A percentile compares a stretch with the other conserved stretches of the same genome.
These are phyloP conservation scores for Croton laevigatus DNA, from an alignment of 441 rosid species.

Conservation along the genomic window DNA sequence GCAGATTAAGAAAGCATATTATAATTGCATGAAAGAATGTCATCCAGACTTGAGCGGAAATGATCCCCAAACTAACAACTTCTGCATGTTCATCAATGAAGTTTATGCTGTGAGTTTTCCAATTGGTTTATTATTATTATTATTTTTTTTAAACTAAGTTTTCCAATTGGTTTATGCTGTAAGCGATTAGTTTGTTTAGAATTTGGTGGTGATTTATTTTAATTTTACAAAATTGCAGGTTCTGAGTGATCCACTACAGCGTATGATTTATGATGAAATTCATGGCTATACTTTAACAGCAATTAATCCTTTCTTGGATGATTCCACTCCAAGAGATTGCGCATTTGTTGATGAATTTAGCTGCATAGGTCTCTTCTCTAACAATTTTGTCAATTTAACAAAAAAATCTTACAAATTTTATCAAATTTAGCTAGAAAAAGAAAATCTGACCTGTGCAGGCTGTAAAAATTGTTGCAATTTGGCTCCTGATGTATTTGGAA, in stretches of 20 bases:
- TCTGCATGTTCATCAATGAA: constrained; percentile 94
- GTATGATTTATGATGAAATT: constrained; percentile 94
- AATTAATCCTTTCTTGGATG: constrained; percentile 81
- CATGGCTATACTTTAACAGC: constrained; percentile 91
- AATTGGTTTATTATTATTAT: background rate
- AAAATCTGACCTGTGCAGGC: constrained; percentile 44
- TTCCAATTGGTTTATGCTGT: no score
- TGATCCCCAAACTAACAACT: constrained; percentile 74
- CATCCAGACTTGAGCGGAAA: constrained; percentile 94
- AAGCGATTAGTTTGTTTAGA: no score
- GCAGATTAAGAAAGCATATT: constrained; percentile 91
- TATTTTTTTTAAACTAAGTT: background rate
- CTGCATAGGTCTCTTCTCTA: constrained; percentile 71
- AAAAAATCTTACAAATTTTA: no score
- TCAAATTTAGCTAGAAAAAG: no score
- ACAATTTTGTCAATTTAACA: no score
- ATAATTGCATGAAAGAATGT: constrained; percentile 95
- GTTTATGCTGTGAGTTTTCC: constrained; percentile 63
- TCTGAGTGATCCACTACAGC: constrained; percentile 92
- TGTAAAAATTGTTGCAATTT: constrained; percentile 94
- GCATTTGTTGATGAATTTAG: constrained; percentile 92
- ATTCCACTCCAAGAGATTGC: constrained; percentile 59
- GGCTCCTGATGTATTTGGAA: constrained; percentile 62
- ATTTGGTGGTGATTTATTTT: no score
- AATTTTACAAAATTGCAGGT: no score